A percentile compares a stretch with the other conserved stretches of the same genome.
phyloP scores from a whole-genome alignment of 768 basidiomycete species.

The Lentinula guzmanii region DNA sequence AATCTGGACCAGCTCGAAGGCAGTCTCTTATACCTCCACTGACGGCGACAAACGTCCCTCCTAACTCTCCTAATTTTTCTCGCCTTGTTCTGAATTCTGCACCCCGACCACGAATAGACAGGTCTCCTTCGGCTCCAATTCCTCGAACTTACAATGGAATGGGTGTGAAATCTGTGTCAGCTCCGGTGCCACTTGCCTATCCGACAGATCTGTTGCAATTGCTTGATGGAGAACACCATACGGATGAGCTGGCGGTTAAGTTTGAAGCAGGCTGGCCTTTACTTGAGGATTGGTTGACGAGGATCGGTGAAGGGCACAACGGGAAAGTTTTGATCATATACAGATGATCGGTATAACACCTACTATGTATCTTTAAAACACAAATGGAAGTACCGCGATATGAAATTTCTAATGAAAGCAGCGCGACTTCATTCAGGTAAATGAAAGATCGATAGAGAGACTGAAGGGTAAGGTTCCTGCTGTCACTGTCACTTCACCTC shows the following conservation, averaged over 20 bases:
- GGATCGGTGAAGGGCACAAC: conserved; percentile 54
- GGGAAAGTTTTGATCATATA: conserved; percentile 78
- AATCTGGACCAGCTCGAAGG: conserved; percentile 19
- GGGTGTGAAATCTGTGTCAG: conserved; percentile 6
- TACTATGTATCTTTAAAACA: not conserved
- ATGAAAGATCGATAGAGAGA: conserved; percentile 53
- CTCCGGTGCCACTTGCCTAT: conserved; percentile 25
- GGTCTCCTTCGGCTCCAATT: conserved; percentile 53
- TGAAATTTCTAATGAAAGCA: not conserved
- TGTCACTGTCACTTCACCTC: conserved; percentile 82
- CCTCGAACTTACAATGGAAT: conserved; percentile 20
- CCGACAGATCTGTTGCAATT: conserved; percentile 54
- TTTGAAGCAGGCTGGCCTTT: conserved; percentile 84
- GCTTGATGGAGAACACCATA: conserved; percentile 87
- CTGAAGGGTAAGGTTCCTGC: conserved; percentile 87
- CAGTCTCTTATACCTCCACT: conserved; percentile 31
- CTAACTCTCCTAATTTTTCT: conserved; percentile 27
- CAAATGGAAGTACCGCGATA: too few species aligned
- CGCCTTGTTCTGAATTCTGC: conserved; percentile 14
- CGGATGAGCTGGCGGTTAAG: conserved; percentile 80
- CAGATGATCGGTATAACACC: conserved; percentile 33
- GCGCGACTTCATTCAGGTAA: not conserved
- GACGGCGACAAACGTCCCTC: conserved; percentile 19
- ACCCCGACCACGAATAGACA: conserved; percentile 43
- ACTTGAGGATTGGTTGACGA: conserved; percentile 65